Conservation (phyloP, 306 rosid genomes). For the Senna siamea region DNA sequence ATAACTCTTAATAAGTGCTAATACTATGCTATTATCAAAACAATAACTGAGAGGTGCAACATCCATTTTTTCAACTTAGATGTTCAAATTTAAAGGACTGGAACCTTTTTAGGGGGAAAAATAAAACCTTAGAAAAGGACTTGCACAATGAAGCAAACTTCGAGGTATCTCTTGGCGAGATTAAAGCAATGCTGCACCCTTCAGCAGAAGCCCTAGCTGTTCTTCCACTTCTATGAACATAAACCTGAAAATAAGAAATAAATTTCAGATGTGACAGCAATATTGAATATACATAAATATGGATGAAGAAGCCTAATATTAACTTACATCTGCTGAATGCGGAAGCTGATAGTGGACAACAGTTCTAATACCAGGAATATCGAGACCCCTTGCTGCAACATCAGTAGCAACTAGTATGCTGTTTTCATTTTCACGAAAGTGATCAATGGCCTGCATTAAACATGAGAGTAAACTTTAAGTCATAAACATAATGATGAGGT, state of each 20-base stretch:
- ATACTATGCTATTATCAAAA: conserved; percentile 1
- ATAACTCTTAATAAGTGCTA: conserved; percentile 22
- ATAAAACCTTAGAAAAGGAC: conserved; percentile 88
- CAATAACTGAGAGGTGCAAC: conserved; percentile 13
- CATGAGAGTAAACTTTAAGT: neutral
- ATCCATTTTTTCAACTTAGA: conserved; percentile 10
- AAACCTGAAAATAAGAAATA: conserved; percentile 59
- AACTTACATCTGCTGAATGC: conserved; percentile 87
- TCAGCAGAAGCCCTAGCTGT: conserved; percentile 97
- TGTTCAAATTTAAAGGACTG: conserved; percentile 17
- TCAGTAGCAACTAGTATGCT: conserved; percentile 92
- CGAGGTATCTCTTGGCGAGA: conserved; percentile 78
- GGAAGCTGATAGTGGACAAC: conserved; percentile 99
- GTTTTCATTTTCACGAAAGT: conserved; percentile 73
- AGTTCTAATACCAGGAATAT: conserved; percentile 86
- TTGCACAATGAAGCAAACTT: conserved; percentile 89
- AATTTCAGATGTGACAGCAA: conserved; percentile 23
- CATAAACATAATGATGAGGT: conserved; percentile 2
- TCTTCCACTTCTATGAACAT: conserved; percentile 99
- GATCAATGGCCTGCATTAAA: conserved; percentile 77
- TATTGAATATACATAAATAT: neutral
- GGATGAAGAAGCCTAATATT: conserved; percentile 34
- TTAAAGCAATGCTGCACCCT: conserved; percentile 94
- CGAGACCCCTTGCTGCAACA: conserved; percentile 95
- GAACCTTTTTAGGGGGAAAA: neutral